Evolutionary conservation across 2,329 filamentous ascomycete genomes (phyloP).

Genomic region (Onygenales sp.): DNA sequence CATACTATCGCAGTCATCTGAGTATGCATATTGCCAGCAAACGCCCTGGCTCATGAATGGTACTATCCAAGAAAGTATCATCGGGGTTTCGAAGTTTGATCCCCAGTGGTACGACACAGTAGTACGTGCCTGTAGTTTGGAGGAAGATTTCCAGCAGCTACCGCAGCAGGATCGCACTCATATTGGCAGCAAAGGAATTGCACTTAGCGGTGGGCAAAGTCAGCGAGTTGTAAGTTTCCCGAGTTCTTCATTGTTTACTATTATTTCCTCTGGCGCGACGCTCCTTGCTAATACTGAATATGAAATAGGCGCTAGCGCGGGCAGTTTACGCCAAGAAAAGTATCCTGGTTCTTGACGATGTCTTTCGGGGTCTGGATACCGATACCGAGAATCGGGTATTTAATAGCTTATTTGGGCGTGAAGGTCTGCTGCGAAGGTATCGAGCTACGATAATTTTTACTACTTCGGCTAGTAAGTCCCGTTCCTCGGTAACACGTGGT

Average conservation of each 20-base stretch:
- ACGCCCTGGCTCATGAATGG: constrained; percentile 33
- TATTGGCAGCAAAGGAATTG: constrained; percentile 43
- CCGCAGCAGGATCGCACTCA: constrained; percentile 35
- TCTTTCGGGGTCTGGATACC: constrained; percentile 43
- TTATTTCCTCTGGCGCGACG: background rate
- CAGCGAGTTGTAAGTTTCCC: constrained; percentile 35
- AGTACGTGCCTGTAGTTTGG: constrained; percentile 26
- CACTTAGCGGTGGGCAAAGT: constrained; percentile 45
- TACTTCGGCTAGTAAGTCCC: constrained; percentile 24
- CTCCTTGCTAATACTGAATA: background rate
- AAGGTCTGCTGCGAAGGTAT: constrained; percentile 37
- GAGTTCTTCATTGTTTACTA: background rate
- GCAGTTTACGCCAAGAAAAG: constrained; percentile 42
- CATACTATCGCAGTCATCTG: constrained; percentile 21
- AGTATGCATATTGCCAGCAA: constrained; percentile 34
- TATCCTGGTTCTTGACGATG: constrained; percentile 43
- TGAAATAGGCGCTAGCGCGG: constrained; percentile 37
- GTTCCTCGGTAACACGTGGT: background rate
- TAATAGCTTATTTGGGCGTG: constrained; percentile 35
- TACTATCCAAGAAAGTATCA: constrained; percentile 32
- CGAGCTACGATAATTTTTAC: constrained; percentile 31
- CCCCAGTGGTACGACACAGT: constrained; percentile 29
- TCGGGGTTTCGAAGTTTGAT: constrained; percentile 28
- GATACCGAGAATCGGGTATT: constrained; percentile 42
- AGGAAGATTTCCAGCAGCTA: constrained; percentile 31